Evolutionary conservation across 176 grass and related monocot genomes (phyloP), one percentile per base, ranked within the genome.

Genomic region (Cenchrus purpureus): DNA sequence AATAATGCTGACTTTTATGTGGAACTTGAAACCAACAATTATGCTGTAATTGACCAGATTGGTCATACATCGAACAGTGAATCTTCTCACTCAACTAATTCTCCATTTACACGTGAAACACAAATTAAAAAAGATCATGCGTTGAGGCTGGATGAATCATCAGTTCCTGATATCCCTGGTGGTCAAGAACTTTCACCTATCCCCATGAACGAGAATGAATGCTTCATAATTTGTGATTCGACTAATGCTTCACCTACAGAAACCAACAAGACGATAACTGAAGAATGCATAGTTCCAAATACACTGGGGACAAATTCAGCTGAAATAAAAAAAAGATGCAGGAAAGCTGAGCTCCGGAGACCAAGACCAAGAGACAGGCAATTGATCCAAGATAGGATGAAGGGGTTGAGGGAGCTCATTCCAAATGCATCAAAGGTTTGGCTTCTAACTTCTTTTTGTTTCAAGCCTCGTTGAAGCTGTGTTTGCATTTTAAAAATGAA

Each of bases 321-420:
- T 44, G 78, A 79, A 57, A 86, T 73, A 40, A 91, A 91, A 78
- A 88, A 81, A 68, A 68, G 61, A 81, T 19, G 63, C 68, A 70
- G 66, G 83, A 92, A 74, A 51, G 68, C 20, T 25, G 89, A 87
- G 54, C 64, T 85, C 63, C 62, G 87, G 54, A 94, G 61, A 74
- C 45, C 58, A 68, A 92, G 90, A 73, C 95, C 95, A 31, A 97
- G 92, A 84, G 90, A 94, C 81, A 94, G 92, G 52, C 92, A 92
- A 72, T 51, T 97, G 67, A 92, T 97, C 45, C 92, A 97, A 85
- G 90, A 94, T 63, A 87, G 95, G 75, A 91, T 91, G 83, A 86
- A 92, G 81, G 92, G 91, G 65, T 75, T 97, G 84, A 82, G 92
- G 12, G 84, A 92, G 67, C 90, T 94, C 19, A 87, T 94, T 85